These are phyloP conservation scores for Graphiopsis chlorocephala DNA, from an alignment of 2,329 filamentous ascomycete genomes.

Conservation along the genomic window DNA sequence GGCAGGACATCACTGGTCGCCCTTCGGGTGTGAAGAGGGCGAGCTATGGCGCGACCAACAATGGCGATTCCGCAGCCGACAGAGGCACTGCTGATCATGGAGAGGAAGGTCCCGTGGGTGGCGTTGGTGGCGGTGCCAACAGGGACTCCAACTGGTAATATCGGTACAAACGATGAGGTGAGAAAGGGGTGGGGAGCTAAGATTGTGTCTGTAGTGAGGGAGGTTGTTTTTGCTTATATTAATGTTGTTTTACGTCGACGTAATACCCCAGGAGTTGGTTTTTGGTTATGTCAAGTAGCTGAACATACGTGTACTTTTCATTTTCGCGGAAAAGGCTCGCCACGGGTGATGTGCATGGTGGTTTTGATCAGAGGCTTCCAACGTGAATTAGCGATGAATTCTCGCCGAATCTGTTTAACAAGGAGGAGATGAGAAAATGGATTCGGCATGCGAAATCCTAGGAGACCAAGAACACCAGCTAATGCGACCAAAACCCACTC, in stretches of 20 bases:
- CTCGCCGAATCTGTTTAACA: background rate
- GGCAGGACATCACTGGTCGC: conserved; percentile 78
- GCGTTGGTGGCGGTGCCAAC: conserved; percentile 16
- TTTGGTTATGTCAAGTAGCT: background rate
- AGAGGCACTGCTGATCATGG: conserved; percentile 20
- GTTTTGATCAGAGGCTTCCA: background rate
- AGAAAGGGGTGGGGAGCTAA: background rate
- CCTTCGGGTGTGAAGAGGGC: conserved; percentile 37
- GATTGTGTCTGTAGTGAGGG: background rate
- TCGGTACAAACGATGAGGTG: background rate
- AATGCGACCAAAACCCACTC: background rate
- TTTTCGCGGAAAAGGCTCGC: background rate
- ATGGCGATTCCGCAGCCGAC: conserved; percentile 15
- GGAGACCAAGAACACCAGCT: background rate
- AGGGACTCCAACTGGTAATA: conserved; percentile 19
- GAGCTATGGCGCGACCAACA: conserved; percentile 29
- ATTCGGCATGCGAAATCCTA: background rate
- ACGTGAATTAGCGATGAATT: background rate
- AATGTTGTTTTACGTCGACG: background rate
- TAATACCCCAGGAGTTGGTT: background rate
- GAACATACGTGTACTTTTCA: background rate
- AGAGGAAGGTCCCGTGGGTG: conserved; percentile 15
- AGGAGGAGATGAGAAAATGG: background rate
- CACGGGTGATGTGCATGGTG: background rate
- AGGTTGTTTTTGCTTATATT: background rate